Evolutionary conservation across 2,329 filamentous ascomycete genomes (phyloP).

Genomic region (Penicillium sp.): DNA sequence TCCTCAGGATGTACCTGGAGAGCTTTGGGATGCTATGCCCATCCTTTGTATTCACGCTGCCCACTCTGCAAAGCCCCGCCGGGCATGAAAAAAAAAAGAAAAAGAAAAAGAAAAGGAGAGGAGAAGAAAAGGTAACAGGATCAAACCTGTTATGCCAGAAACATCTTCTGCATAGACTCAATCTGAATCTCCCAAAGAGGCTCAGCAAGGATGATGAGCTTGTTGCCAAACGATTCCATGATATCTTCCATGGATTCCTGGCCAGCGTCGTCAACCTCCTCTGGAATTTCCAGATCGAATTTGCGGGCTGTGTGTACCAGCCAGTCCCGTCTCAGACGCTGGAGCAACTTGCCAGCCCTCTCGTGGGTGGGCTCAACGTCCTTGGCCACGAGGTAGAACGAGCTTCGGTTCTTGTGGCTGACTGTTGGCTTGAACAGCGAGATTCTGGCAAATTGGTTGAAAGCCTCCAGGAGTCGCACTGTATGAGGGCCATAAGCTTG

Average conservation of each 20-base stretch:
- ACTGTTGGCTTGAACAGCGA: slow-evolving; percentile 1
- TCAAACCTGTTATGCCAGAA: neutral
- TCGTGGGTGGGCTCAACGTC: neutral
- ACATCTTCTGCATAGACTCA: neutral
- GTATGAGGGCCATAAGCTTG: neutral
- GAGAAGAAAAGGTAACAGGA: too few relatives aligned
- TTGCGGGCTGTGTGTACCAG: neutral
- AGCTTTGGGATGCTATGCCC: too few relatives aligned
- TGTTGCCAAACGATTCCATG: neutral
- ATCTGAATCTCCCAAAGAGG: neutral
- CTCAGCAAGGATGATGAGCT: neutral
- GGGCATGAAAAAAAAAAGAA: too few relatives aligned
- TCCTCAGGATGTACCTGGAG: too few relatives aligned
- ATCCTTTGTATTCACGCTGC: too few relatives aligned
- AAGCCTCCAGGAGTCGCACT: neutral
- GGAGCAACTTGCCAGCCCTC: neutral
- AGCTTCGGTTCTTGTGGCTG: slow-evolving; percentile 1
- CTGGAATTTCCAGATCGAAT: neutral
- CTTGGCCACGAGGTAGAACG: slow-evolving; percentile 9
- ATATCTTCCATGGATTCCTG: neutral
- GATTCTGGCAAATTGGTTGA: neutral
- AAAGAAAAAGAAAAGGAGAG: too few relatives aligned
- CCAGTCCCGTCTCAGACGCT: neutral
- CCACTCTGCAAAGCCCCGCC: too few relatives aligned
- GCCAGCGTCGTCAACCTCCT: neutral